Conservation (phyloP, 257 asterid species). For the Euphrasia confusa region DNA sequence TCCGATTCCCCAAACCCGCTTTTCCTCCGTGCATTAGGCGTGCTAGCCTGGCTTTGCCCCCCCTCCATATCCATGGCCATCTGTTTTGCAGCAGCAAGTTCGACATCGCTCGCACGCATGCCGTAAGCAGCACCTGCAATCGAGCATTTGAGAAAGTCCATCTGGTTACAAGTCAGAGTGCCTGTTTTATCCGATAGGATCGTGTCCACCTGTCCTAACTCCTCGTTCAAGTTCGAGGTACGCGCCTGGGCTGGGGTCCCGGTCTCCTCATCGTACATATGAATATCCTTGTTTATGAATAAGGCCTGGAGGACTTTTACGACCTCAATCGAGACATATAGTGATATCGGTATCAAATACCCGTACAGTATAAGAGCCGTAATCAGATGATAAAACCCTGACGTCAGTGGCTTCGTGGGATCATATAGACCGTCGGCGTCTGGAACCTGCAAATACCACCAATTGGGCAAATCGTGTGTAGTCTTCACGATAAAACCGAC, state of each 20-base stretch:
- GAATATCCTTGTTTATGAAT: constrained; percentile 79
- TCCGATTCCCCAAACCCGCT: constrained; percentile 47
- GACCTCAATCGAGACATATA: constrained; percentile 90
- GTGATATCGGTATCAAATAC: constrained; percentile 92
- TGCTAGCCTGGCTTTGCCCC: constrained; percentile 38
- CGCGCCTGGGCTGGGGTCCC: constrained; percentile 98
- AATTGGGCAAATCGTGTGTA: constrained; percentile 61
- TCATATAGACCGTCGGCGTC: constrained; percentile 49
- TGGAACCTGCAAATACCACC: constrained; percentile 87
- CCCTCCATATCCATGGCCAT: constrained; percentile 85
- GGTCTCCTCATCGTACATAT: constrained; percentile 88
- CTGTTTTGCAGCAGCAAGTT: constrained; percentile 94
- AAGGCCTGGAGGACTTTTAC: constrained; percentile 94
- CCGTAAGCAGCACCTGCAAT: constrained; percentile 90
- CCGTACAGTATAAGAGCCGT: constrained; percentile 94
- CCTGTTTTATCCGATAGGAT: constrained; percentile 98
- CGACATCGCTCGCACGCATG: constrained; percentile 78
- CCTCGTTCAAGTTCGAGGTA: constrained; percentile 95
- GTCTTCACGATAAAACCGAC: constrained; percentile 77
- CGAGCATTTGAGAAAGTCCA: constrained; percentile 97
- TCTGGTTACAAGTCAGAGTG: constrained; percentile 96
- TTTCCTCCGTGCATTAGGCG: constrained; percentile 42
- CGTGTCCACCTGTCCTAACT: constrained; percentile 92
- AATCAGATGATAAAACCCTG: constrained; percentile 80
- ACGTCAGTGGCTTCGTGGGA: constrained; percentile 52